Conservation (phyloP, 495 filamentous ascomycete genomes). For the Xylaria intraflava region DNA sequence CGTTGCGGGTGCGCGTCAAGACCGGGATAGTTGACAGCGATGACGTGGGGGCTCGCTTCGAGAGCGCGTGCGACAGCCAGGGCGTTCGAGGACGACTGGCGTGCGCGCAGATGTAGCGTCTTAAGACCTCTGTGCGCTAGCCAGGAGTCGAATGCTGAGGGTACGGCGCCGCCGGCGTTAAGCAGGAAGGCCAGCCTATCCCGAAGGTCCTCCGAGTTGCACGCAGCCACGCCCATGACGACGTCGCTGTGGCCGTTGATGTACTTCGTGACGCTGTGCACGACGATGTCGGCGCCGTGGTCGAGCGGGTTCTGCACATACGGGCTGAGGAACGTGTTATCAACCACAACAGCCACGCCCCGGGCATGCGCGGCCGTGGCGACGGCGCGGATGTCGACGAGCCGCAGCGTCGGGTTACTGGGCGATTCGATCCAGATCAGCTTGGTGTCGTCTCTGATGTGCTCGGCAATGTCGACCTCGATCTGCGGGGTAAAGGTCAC, state of each 20-base stretch:
- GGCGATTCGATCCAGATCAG: conserved; percentile 96
- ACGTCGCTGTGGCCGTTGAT: conserved; percentile 98
- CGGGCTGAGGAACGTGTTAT: conserved; percentile 96
- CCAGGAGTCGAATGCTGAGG: conserved; percentile 95
- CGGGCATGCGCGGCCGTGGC: conserved; percentile 75
- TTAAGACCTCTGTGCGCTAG: conserved; percentile 97
- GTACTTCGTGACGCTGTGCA: conserved; percentile 99
- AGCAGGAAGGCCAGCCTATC: conserved; percentile 83
- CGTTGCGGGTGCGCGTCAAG: conserved; percentile 80
- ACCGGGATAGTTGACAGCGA: conserved; percentile 90
- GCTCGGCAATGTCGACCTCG: conserved; percentile 72
- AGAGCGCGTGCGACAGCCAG: conserved; percentile 69
- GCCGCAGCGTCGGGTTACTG: conserved; percentile 83
- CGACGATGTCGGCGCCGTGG: conserved; percentile 92
- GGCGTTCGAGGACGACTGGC: conserved; percentile 77
- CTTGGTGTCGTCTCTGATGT: conserved; percentile 87
- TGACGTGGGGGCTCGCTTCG: conserved; percentile 71
- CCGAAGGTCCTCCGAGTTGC: conserved; percentile 74
- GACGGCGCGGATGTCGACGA: conserved; percentile 87
- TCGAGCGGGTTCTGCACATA: conserved; percentile 95
- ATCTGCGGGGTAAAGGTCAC: conserved; percentile 91
- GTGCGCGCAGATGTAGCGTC: conserved; percentile 88
- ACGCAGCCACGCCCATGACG: conserved; percentile 96
- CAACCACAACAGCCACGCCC: conserved; percentile 90
- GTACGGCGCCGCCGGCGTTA: conserved; percentile 94